Conservation (phyloP, 495 filamentous ascomycete species). For the Ramalina intermedia region DNA sequence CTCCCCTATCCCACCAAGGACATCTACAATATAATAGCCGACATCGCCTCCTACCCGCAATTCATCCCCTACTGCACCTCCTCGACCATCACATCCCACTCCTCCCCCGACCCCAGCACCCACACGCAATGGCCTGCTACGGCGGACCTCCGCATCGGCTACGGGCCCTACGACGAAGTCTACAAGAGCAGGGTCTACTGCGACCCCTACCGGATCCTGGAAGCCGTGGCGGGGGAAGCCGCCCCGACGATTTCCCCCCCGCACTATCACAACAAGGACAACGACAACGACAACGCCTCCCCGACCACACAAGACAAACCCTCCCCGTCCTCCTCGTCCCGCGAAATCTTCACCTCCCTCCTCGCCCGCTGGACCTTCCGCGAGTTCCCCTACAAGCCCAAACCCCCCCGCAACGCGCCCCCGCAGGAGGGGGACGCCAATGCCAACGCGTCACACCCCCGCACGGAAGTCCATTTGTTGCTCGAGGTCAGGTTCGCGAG, state of each 20-base stretch:
- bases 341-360: constrained; percentile 55
- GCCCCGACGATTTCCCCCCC: constrained; percentile 23
- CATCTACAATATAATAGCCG: constrained; percentile 62
- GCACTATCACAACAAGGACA: neutral
- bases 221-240: constrained; percentile 58
- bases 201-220: constrained; percentile 49
- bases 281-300: constrained; percentile 18
- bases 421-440: constrained; percentile 19
- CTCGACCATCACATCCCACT: constrained; percentile 16
- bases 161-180: constrained; percentile 62
- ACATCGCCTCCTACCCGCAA: constrained; percentile 5
- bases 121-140: constrained; percentile 47
- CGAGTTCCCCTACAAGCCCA: constrained; percentile 25
- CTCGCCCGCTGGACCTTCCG: constrained; percentile 63
- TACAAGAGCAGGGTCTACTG: constrained; percentile 70
- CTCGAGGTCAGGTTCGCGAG: constrained; percentile 75
- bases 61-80: constrained; percentile 6
- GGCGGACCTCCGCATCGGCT: constrained; percentile 73
- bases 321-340: constrained; percentile 2
- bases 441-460: constrained; percentile 5
- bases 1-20: constrained; percentile 58
- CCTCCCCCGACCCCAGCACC: constrained; percentile 28
- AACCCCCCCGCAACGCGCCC: constrained; percentile 15
- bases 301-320: neutral
- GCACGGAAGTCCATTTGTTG: constrained; percentile 58